Evolutionary conservation across 352 stramenopile genomes (phyloP).

Genomic region (Globisporangium irregulare): DNA sequence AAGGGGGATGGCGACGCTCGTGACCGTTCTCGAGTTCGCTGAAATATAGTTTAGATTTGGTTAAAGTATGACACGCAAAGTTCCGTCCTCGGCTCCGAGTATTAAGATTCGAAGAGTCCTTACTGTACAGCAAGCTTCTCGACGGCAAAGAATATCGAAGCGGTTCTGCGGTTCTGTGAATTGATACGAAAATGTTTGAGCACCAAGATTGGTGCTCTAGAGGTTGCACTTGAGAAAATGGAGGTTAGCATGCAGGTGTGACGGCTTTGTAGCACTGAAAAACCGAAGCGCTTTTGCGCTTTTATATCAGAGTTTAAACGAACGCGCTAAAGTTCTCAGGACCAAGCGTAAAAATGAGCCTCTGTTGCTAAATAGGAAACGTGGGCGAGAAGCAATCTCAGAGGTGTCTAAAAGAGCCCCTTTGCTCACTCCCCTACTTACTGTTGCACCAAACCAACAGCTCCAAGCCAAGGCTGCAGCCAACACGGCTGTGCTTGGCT

Average conservation of each 20-base stretch:
- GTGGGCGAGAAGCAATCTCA: background rate
- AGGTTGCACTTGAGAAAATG: background rate
- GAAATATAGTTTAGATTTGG: background rate
- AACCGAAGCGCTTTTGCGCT: background rate
- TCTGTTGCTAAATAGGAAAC: background rate
- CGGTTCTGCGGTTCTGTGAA: background rate
- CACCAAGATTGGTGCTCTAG: too few species aligned
- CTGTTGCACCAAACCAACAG: background rate
- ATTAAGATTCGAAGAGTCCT: background rate
- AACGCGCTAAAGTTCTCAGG: background rate
- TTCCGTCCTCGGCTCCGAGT: background rate
- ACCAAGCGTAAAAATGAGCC: background rate
- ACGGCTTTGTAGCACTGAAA: background rate
- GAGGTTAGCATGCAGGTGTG: background rate
- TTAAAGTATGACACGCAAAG: background rate
- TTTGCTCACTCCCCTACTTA: background rate
- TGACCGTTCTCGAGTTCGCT: too few species aligned
- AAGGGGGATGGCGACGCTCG: too few species aligned
- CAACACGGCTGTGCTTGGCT: background rate
- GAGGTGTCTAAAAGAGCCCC: background rate
- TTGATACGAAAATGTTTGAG: background rate
- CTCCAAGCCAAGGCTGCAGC: background rate
- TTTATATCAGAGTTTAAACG: background rate
- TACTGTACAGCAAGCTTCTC: background rate
- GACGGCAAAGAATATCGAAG: background rate